Evolutionary conservation across 768 basidiomycete species (phyloP).

Genomic region (Pisolithus orientalis): DNA sequence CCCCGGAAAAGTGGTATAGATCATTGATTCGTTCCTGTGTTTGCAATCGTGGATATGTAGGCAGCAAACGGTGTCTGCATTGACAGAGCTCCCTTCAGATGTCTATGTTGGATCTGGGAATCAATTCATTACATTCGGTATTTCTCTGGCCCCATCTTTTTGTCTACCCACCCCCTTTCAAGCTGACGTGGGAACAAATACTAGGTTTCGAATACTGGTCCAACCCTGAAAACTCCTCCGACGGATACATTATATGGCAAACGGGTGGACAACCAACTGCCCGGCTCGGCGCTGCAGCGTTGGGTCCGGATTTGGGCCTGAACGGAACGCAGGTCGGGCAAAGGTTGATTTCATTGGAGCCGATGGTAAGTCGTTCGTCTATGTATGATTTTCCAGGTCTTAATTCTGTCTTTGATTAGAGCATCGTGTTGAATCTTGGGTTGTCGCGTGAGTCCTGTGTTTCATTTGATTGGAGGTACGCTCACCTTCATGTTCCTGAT

Average conservation of each 20-base stretch:
- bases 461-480: background rate
- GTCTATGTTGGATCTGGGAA: slow-evolving; percentile 54
- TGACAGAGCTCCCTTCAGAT: slow-evolving; percentile 36
- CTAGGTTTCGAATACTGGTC: slow-evolving; percentile 73
- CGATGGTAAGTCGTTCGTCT: slow-evolving; percentile 31
- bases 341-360: slow-evolving; percentile 50
- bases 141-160: slow-evolving; percentile 1
- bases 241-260: slow-evolving; percentile 74
- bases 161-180: no score
- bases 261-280: slow-evolving; percentile 47
- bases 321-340: slow-evolving; percentile 49
- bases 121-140: slow-evolving; percentile 44
- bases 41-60: slow-evolving; percentile 7
- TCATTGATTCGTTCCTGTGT: background rate
- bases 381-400: slow-evolving; percentile 16
- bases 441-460: slow-evolving; percentile 41
- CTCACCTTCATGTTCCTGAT: background rate
- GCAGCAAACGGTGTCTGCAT: slow-evolving; percentile 44
- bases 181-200: no score
- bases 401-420: background rate
- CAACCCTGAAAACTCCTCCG: slow-evolving; percentile 44
- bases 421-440: slow-evolving; percentile 55
- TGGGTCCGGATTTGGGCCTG: slow-evolving; percentile 36
- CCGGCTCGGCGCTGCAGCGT: slow-evolving; percentile 48
- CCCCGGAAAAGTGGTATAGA: background rate